Base-by-base conservation (phyloP, 257 asterid species). In the Jacaranda copaia region DNA sequence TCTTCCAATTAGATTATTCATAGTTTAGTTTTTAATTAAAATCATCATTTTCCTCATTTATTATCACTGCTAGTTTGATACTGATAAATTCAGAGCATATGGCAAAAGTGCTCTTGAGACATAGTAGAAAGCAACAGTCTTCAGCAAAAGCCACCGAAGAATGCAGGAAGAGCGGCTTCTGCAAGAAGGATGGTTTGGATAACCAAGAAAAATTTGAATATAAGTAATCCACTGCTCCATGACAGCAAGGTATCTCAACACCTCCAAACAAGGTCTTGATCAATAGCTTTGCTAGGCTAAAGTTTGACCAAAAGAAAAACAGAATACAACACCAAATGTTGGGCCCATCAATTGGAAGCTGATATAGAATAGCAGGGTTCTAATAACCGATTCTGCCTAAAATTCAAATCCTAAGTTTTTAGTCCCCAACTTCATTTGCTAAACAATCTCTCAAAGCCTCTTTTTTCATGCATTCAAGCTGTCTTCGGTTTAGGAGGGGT, bases 401-500 rank as follows among this genome's bases (percentile, higher is more conserved):
- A 73, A 78, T 72, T 58, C 63, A 8, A 81, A 75, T 58, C 73
- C 76, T 60, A 55, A 42, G 36, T 57, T 74, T 81, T 59, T 36
- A 7, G 62, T 36, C 78, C 74, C 35, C 49, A 63, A 49, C 8
- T 49, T 25, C 40, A 51, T 4, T 25, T 25, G 72, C 72, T 13
- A 48, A 80, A 79, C 70, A 80, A 65, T 74, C 61, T 70, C 76
- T 2, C 1, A 25, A 2, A 69, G 49, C 62, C 68, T 45, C 73
- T 11, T 75, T 64, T 72, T 56, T 5, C 20, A 36, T 38, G 40
- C 11, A 55, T 64, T 74, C 84, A 91, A 72, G 96, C 89, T 4
- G 93, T 51, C 89, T 93, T 93, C 9, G 92, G 57, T 85, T 87
- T 93, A 57, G 62, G 32, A 2, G 32, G 72, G 79, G 70, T 70